Evolutionary conservation across 2,329 filamentous ascomycete genomes (phyloP).

Genomic region (Zasmidium angulare): DNA sequence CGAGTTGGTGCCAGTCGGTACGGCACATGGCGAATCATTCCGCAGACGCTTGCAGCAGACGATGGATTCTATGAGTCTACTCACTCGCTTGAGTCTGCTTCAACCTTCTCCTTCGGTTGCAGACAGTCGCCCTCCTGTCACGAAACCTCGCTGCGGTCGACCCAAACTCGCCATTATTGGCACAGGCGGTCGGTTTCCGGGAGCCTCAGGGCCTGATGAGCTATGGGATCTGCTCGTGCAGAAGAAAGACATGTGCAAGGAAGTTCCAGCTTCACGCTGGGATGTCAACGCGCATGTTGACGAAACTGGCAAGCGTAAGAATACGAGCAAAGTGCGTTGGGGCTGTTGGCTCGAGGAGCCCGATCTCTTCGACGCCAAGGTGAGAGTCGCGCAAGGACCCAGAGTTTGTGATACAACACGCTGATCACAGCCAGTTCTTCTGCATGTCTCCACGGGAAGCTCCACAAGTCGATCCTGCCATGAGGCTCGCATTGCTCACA

Average conservation of each 20-base stretch:
- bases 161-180: slow-evolving; percentile 28
- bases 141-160: neutral
- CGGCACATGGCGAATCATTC: neutral
- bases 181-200: slow-evolving; percentile 28
- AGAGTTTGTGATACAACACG: too few relatives aligned
- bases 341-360: slow-evolving; percentile 41
- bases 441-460: slow-evolving; percentile 38
- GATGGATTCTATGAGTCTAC: neutral
- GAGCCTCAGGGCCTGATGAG: slow-evolving; percentile 18
- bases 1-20: neutral
- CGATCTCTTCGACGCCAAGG: slow-evolving; percentile 38
- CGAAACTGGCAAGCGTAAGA: slow-evolving; percentile 34
- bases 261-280: slow-evolving; percentile 29
- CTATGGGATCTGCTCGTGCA: slow-evolving; percentile 27
- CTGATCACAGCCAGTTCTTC: slow-evolving; percentile 38
- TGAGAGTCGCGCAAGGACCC: neutral
- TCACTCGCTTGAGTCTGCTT: neutral
- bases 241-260: slow-evolving; percentile 18
- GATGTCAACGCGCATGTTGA: slow-evolving; percentile 41
- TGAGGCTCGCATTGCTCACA: slow-evolving; percentile 28
- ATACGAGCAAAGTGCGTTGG: slow-evolving; percentile 26
- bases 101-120: neutral
- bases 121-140: neutral
- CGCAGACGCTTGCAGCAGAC: neutral
- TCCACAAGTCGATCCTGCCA: slow-evolving; percentile 22